These are phyloP conservation scores for Lyophyllum semitale DNA, from an alignment of 768 basidiomycete species.

Conservation along the genomic window DNA sequence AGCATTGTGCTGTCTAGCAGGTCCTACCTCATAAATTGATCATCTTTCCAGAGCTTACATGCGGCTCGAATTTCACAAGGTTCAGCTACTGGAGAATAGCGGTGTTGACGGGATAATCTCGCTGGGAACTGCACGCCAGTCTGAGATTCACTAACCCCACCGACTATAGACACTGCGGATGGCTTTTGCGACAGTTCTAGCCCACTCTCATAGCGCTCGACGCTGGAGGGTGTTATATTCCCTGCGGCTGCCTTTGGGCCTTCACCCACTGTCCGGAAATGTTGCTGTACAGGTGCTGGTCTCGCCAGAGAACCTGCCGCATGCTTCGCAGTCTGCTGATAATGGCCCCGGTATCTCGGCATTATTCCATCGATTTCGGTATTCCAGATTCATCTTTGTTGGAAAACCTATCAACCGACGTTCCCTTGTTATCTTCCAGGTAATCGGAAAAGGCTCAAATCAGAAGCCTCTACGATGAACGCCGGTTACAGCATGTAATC, in stretches of 20 bases:
- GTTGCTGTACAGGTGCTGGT: not conserved
- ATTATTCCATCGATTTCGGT: not conserved
- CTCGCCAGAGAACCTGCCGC: not conserved
- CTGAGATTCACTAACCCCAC: not conserved
- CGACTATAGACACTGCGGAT: not conserved
- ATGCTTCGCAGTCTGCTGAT: not conserved
- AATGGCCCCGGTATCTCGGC: not conserved
- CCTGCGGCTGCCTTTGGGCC: not conserved
- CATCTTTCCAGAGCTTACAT: not conserved
- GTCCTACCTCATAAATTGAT: not conserved
- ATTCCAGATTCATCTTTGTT: not conserved
- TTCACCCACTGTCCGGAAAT: not conserved
- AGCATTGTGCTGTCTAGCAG: not conserved
- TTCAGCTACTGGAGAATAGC: not conserved
- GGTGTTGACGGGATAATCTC: not conserved
- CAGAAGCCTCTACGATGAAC: not conserved
- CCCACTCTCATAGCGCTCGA: not conserved
- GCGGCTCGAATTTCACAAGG: not conserved
- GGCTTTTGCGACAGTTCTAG: not conserved
- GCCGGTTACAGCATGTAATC: not conserved
- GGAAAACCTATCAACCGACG: not conserved
- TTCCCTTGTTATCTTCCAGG: not conserved
- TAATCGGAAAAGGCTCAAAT: not conserved
- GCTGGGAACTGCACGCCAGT: not conserved
- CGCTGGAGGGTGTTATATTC: not conserved